Base-by-base conservation (phyloP, 352 stramenopile species). In the Phytophthora pistaciae region DNA sequence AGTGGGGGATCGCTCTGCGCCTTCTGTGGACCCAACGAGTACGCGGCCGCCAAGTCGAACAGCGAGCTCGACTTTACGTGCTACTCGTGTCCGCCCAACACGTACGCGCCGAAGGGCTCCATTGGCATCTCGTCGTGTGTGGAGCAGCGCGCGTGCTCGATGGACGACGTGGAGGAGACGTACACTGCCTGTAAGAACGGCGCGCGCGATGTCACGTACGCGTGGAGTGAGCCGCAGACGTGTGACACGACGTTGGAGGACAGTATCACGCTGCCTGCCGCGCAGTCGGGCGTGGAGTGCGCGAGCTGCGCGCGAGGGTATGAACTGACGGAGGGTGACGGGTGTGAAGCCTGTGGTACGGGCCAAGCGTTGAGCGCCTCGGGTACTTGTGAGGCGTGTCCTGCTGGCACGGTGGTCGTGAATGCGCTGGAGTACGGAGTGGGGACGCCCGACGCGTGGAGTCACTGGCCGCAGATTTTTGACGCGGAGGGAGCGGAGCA, bases 1-100 rank as follows among this genome's bases (percentile, higher is more conserved):
- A 84, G 68, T 14, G 88, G 87, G 6, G 86, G 89, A 10, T 91
- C 85, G 46, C 59, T 94, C n/a, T 96, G 89, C 44, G 84, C 84
- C 0, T 91, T 96, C 38, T 96, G 88, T 62, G 79, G 86, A n/a
- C 70, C 65, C 9, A 92, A 96, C 70, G 79, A 96, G 61, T 96
- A 94, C 44, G 85, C 88, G 18, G 84, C 79, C 8, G 74, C 85
- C 21, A 86, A 82, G 54, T 94, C 86, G 5, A 72, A 92, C 52
- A 92, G 85, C 40, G 85, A 93, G 55, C 70, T 94, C 11, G 88
- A 92, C 50, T 96, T 94, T 52, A 86, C 69, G 29, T 96, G 88
- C 66, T 90, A 92, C 53, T 46, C 78, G 33, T 96, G 88, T 64
- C 88, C 87, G 9, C 56, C 67, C 4, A 83, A 87, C 52, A 92